phyloP scores from a whole-genome alignment of 768 basidiomycete species.

The Lactarius sp. region DNA sequence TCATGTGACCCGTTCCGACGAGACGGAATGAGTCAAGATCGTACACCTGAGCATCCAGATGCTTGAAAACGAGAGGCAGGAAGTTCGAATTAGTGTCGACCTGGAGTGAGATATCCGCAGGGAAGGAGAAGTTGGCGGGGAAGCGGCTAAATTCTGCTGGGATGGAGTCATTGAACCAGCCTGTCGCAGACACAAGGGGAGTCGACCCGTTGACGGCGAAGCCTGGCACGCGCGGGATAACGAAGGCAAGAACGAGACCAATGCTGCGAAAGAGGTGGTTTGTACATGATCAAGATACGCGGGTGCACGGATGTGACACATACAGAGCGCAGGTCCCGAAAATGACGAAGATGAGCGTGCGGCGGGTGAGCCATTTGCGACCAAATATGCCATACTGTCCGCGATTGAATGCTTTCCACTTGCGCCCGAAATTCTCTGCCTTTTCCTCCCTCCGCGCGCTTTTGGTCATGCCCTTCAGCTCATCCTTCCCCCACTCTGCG shows the following conservation, averaged over 20 bases:
- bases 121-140: constrained; percentile 90
- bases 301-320: constrained; percentile 30
- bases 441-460: constrained; percentile 61
- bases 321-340: constrained; percentile 56
- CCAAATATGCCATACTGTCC: constrained; percentile 80
- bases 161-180: constrained; percentile 50
- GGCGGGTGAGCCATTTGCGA: constrained; percentile 63
- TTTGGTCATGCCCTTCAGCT: constrained; percentile 74
- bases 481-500: constrained; percentile 80
- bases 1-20: constrained; percentile 65
- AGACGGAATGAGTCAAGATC: constrained; percentile 60
- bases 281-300: constrained; percentile 1
- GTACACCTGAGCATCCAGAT: constrained; percentile 61
- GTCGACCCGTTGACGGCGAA: constrained; percentile 54
- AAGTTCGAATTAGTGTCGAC: constrained; percentile 71
- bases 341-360: constrained; percentile 61
- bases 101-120: constrained; percentile 67
- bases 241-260: constrained; percentile 68
- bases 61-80: constrained; percentile 69
- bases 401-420: constrained; percentile 74
- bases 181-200: constrained; percentile 60
- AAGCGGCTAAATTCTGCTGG: constrained; percentile 62
- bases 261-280: constrained; percentile 38
- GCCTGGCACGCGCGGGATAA: constrained; percentile 75
- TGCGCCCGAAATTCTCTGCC: constrained; percentile 45